Evolutionary conservation across 208 protist genomes (phyloP).

Genomic region (Tetramitus jugosus): DNA sequence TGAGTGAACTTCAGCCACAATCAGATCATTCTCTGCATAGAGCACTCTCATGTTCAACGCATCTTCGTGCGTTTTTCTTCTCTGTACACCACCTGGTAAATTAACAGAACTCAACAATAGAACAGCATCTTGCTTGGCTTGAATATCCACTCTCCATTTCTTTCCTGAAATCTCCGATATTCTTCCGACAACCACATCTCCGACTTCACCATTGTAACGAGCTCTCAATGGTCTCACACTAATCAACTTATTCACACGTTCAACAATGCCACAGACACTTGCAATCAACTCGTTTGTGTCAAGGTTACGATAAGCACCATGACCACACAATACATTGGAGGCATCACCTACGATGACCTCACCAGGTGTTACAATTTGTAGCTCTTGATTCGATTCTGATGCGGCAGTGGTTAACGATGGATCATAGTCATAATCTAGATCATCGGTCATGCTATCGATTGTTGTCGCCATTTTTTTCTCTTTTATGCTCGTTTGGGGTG

Average conservation of each 20-base stretch:
- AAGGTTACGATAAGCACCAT: slow-evolving; percentile 44
- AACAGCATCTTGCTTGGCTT: slow-evolving; percentile 71
- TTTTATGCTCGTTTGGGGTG: too few relatives aligned
- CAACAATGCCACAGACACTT: slow-evolving; percentile 53
- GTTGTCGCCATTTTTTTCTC: too few relatives aligned
- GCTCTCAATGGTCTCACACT: slow-evolving; percentile 52
- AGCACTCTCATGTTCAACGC: slow-evolving; percentile 86
- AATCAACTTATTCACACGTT: slow-evolving; percentile 65
- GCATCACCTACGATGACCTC: slow-evolving; percentile 16
- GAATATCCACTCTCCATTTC: slow-evolving; percentile 87
- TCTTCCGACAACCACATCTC: slow-evolving; percentile 91
- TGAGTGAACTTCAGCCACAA: slow-evolving; percentile 87
- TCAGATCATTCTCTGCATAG: slow-evolving; percentile 87
- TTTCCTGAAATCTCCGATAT: slow-evolving; percentile 77
- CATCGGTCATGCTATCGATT: too few relatives aligned
- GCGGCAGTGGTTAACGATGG: too few relatives aligned
- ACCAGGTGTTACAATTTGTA: slow-evolving; percentile 18
- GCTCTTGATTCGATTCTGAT: too few relatives aligned
- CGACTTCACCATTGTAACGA: slow-evolving; percentile 84
- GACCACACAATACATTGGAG: slow-evolving; percentile 35
- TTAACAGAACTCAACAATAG: slow-evolving; percentile 92
- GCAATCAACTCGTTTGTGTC: slow-evolving; percentile 40
- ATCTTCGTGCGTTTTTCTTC: slow-evolving; percentile 74
- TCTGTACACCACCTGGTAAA: slow-evolving; percentile 87
- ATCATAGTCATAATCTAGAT: too few relatives aligned